A percentile compares a stretch with the other conserved stretches of the same genome.
Evolutionary conservation across 1,284 basidiomycete genomes (phyloP).

Genomic region (Prillingera fragicola): DNA sequence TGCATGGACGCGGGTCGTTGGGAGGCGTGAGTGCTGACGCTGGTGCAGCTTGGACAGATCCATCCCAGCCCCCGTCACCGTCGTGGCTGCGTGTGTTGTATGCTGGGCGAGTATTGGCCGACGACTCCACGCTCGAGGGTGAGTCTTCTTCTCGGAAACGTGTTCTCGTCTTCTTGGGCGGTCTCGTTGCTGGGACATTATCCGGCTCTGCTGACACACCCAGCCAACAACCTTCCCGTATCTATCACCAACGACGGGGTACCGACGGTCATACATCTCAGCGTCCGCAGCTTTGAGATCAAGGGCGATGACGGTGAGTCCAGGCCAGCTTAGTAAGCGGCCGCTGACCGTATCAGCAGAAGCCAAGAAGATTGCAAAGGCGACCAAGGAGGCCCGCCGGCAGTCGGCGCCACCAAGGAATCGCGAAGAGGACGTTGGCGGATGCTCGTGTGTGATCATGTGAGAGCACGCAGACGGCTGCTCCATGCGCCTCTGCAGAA

Average conservation of each 20-base stretch:
- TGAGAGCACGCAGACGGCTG: no score
- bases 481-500: no score
- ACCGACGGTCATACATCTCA: conserved; percentile 72
- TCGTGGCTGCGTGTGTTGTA: conserved; percentile 71
- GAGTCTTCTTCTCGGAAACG: conserved; percentile 37
- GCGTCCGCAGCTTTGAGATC: conserved; percentile 59
- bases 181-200: background rate
- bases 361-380: conserved; percentile 16
- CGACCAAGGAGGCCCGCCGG: no score
- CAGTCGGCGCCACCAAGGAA: no score
- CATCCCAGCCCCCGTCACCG: conserved; percentile 63
- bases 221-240: conserved; percentile 41
- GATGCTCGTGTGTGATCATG: conserved; percentile 44
- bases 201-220: background rate
- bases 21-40: no score
- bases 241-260: conserved; percentile 39
- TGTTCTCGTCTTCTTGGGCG: background rate
- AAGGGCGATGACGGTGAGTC: conserved; percentile 36
- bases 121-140: conserved; percentile 72
- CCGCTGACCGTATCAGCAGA: background rate
- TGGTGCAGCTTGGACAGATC: conserved; percentile 72
- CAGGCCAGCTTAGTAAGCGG: background rate
- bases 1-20: no score
- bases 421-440: conserved; percentile 31
- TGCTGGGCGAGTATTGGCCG: conserved; percentile 74